These are phyloP conservation scores for Trichaptum fuscoviolaceum DNA, from an alignment of 768 basidiomycete species.

Conservation along the genomic window DNA sequence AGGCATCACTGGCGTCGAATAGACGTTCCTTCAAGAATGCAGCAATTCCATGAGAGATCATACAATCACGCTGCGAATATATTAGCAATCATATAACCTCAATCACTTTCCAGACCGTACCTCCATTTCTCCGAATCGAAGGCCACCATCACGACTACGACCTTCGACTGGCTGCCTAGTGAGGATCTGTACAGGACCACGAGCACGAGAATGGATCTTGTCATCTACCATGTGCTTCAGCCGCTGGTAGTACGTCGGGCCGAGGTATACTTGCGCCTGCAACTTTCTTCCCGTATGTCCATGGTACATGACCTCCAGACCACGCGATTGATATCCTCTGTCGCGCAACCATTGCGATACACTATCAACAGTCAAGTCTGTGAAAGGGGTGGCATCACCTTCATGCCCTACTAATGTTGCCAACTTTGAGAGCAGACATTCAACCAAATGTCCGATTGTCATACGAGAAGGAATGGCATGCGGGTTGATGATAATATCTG, in stretches of 20 bases:
- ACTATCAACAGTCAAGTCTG: slow-evolving; percentile 93
- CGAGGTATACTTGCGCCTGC: slow-evolving; percentile 96
- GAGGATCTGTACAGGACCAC: slow-evolving; percentile 96
- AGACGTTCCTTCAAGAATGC: slow-evolving; percentile 96
- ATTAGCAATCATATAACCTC: neutral
- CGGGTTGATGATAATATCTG: slow-evolving; percentile 97
- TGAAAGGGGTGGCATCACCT: slow-evolving; percentile 98
- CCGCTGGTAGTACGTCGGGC: slow-evolving; percentile 98
- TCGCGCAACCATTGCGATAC: slow-evolving; percentile 89
- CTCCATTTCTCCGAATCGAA: slow-evolving; percentile 99
- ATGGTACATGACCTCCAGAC: slow-evolving; percentile 97
- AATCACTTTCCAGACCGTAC: slow-evolving; percentile 15
- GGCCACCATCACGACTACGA: slow-evolving; percentile 95
- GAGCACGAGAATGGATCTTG: slow-evolving; percentile 96
- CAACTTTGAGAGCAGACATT: slow-evolving; percentile 94
- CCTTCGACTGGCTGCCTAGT: slow-evolving; percentile 98
- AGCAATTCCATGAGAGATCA: slow-evolving; percentile 99
- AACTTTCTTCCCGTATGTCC: slow-evolving; percentile 98
- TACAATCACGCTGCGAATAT: slow-evolving; percentile 72
- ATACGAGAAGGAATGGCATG: slow-evolving; percentile 99
- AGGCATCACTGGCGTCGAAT: slow-evolving; percentile 90
- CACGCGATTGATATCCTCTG: slow-evolving; percentile 95
- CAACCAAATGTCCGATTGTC: slow-evolving; percentile 99
- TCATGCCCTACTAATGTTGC: slow-evolving; percentile 95
- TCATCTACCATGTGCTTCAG: slow-evolving; percentile 99